Base-by-base conservation (phyloP, 257 asterid species). In the Hygrophila difformis region DNA sequence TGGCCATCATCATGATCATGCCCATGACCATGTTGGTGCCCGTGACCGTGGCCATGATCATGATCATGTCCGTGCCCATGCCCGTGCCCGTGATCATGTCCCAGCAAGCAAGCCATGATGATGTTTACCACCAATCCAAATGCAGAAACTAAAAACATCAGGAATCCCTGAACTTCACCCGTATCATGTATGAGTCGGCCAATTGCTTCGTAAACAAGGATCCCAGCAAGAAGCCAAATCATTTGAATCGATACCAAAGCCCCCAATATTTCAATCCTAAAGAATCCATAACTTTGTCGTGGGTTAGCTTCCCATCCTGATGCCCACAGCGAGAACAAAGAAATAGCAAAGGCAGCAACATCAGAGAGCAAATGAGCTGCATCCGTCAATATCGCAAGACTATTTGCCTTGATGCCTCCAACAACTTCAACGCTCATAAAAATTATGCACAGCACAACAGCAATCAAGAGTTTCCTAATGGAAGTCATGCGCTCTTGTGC, bases 161-260 rank as follows among this genome's bases (percentile, higher is more conserved):
- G 63, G 61, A 65, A 81, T 13, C 93, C 93, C 64, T 81, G 55
- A 24, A 81, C 93, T 49, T 78, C 82, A 51, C 93, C 93, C 1
- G 68, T 49, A 9, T 64, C 81, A 51, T 81, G 24, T 24, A 72
- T 48, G 19, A 78, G 66, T 31, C 93, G 59, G 10, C 58, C 72
- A 40, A 81, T 70, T 52, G 93, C 93, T 58, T 81, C 88, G 50
- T 78, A 81, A 33, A 81, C 85, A 8, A 81, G 82, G 63, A 81
- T 81, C 36, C 93, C 93, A 13, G 93, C 69, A 35, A 81, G 84
- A 59, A 81, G 93, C 93, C 93, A 81, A n/a, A 81, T 81, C 84
- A 81, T 21, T 44, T 81, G 93, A 46, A 81, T 81, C 12, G 93
- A 81, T 18, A 81, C 80, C 56, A 81, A 56, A 1, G 93, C 78